Evolutionary conservation across 805 yeast genomes (phyloP).

Genomic region (Saitoella complicata): DNA sequence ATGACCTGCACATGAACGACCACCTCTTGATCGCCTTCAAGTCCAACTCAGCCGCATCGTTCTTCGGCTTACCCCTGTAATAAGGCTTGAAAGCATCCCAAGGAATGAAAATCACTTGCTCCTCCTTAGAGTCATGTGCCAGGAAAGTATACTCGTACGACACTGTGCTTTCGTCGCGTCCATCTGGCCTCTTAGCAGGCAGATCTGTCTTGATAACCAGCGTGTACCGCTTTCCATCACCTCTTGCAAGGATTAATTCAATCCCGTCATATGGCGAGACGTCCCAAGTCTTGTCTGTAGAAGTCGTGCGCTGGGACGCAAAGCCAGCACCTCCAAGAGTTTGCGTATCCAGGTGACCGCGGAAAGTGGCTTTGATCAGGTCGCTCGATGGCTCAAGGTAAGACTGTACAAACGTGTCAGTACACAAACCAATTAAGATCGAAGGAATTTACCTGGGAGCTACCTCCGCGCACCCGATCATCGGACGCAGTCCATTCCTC

Average conservation of each 20-base stretch:
- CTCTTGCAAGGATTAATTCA: not conserved
- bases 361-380: not conserved
- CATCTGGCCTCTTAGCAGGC: not conserved
- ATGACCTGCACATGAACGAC: not conserved
- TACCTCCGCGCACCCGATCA: slow-evolving; percentile 2
- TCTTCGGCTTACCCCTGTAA: not conserved
- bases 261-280: not conserved
- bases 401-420: not conserved
- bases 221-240: not conserved
- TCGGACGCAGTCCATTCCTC: slow-evolving; percentile 1
- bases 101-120: not conserved
- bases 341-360: not conserved
- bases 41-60: not conserved
- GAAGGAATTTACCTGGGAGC: not conserved
- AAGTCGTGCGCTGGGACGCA: not conserved
- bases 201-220: not conserved
- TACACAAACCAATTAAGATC: not conserved
- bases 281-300: not conserved
- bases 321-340: slow-evolving; percentile 3
- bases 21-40: not conserved
- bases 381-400: too few relatives aligned
- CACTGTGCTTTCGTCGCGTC: not conserved
- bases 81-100: not conserved
- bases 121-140: not conserved
- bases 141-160: not conserved